phyloP scores from a whole-genome alignment of 1,284 basidiomycete genomes.

The Omphalotus olearius region DNA sequence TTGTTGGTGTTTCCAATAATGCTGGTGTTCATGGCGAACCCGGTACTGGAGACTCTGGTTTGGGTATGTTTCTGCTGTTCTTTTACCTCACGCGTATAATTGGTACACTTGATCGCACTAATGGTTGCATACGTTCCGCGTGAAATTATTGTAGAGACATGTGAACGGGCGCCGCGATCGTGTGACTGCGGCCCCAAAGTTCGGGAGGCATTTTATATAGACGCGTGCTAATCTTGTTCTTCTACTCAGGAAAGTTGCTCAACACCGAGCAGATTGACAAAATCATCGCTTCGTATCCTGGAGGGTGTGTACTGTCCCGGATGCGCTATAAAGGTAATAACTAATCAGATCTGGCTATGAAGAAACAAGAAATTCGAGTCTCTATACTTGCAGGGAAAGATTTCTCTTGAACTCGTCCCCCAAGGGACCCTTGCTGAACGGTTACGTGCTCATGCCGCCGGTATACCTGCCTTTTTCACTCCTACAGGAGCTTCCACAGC shows the following conservation, averaged over 20 bases:
- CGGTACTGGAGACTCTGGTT: slow-evolving; percentile 71
- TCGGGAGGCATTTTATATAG: slow-evolving; percentile 12
- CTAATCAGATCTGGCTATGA: neutral
- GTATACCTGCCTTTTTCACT: slow-evolving; percentile 95
- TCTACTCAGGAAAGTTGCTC: slow-evolving; percentile 64
- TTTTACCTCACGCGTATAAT: neutral
- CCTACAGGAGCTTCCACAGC: slow-evolving; percentile 92
- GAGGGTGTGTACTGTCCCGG: slow-evolving; percentile 49
- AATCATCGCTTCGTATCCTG: slow-evolving; percentile 87
- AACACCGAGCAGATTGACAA: slow-evolving; percentile 77
- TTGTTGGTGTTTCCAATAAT: slow-evolving; percentile 91
- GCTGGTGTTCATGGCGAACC: slow-evolving; percentile 29
- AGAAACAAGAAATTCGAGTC: slow-evolving; percentile 79
- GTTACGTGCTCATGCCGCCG: slow-evolving; percentile 87
- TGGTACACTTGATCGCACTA: neutral
- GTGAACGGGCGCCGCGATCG: too few species aligned
- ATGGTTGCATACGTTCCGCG: too few species aligned
- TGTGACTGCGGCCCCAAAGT: too few species aligned
- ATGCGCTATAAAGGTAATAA: neutral
- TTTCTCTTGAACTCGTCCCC: slow-evolving; percentile 85
- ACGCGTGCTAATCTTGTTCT: neutral
- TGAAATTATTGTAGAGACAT: too few species aligned
- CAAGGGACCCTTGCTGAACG: slow-evolving; percentile 92
- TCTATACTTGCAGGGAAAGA: slow-evolving; percentile 77
- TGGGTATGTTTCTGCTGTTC: slow-evolving; percentile 49